Conservation (phyloP, 129 eudicot genomes). For the Escallonia herrerae region DNA sequence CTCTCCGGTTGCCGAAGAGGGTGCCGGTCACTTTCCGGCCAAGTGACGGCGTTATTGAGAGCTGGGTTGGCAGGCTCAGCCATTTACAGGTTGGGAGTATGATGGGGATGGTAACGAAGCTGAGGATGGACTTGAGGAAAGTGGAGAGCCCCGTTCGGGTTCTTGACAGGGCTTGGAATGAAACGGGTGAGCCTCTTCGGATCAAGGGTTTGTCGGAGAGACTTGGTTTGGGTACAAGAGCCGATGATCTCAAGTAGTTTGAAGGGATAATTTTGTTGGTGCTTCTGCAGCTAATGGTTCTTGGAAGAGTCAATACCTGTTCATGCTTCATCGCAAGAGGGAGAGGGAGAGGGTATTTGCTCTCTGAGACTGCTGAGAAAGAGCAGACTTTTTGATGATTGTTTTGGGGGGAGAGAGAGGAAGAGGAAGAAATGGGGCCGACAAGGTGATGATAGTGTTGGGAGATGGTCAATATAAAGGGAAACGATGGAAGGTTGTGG, state of each 20-base stretch:
- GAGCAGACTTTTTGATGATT: background rate
- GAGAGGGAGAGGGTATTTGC: background rate
- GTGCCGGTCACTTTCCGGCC: constrained; percentile 86
- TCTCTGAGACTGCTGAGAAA: background rate
- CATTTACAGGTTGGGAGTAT: constrained; percentile 50
- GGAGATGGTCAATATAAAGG: constrained; percentile 25
- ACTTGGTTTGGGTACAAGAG: constrained; percentile 20
- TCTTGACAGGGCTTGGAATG: constrained; percentile 22
- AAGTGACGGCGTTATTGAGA: constrained; percentile 39
- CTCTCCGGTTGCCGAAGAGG: constrained; percentile 74
- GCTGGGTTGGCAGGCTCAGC: constrained; percentile 33
- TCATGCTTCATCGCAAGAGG: constrained; percentile 22
- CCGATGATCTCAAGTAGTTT: constrained; percentile 30
- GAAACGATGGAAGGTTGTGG: constrained; percentile 28
- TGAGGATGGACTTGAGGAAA: constrained; percentile 46
- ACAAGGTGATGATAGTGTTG: constrained; percentile 34
- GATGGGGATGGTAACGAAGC: constrained; percentile 38
- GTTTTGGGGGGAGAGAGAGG: background rate
- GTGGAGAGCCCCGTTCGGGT: constrained; percentile 34
- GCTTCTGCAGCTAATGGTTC: constrained; percentile 47
- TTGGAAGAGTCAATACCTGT: constrained; percentile 20
- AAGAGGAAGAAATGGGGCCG: constrained; percentile 8
- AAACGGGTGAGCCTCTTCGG: constrained; percentile 12
- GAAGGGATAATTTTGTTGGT: constrained; percentile 41
- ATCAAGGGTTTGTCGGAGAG: constrained; percentile 22